Percentiles rank a stretch among this genome's conserved stretches.
phyloP scores from a whole-genome alignment of 225 moss, liverwort and hornwort species.

The Ulota crispa region DNA sequence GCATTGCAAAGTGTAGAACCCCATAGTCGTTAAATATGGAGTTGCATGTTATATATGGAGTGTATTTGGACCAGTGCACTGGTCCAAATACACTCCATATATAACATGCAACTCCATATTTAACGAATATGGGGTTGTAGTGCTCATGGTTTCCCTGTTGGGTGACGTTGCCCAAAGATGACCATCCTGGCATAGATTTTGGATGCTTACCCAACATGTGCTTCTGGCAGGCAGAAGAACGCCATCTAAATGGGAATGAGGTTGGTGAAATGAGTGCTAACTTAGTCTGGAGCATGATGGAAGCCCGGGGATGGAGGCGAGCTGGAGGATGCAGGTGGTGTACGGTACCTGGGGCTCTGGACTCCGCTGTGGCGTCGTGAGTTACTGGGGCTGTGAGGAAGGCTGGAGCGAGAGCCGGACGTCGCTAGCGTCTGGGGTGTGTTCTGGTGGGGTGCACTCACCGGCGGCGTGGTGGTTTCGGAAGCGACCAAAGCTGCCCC shows the following conservation, averaged over 20 bases:
- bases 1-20: too few relatives aligned
- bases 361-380: slow-evolving; percentile 8
- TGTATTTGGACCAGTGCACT: too few relatives aligned
- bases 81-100: too few relatives aligned
- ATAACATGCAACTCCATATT: too few relatives aligned
- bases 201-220: background rate
- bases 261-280: background rate
- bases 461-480: background rate
- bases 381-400: background rate
- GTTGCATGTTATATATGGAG: too few relatives aligned
- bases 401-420: background rate
- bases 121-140: too few relatives aligned
- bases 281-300: background rate
- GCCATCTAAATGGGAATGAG: background rate
- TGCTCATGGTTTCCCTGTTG: too few relatives aligned
- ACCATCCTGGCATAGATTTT: background rate
- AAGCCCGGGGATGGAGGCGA: background rate
- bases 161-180: background rate
- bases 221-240: too few relatives aligned
- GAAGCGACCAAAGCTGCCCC: background rate
- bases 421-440: slow-evolving; percentile 4
- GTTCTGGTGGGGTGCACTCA: slow-evolving; percentile 17
- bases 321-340: background rate
- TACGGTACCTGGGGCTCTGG: slow-evolving; percentile 19
- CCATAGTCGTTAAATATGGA: too few relatives aligned